These are phyloP conservation scores for Graphilbum fragrans DNA, from an alignment of 2,329 filamentous ascomycete genomes.

Conservation along the genomic window DNA sequence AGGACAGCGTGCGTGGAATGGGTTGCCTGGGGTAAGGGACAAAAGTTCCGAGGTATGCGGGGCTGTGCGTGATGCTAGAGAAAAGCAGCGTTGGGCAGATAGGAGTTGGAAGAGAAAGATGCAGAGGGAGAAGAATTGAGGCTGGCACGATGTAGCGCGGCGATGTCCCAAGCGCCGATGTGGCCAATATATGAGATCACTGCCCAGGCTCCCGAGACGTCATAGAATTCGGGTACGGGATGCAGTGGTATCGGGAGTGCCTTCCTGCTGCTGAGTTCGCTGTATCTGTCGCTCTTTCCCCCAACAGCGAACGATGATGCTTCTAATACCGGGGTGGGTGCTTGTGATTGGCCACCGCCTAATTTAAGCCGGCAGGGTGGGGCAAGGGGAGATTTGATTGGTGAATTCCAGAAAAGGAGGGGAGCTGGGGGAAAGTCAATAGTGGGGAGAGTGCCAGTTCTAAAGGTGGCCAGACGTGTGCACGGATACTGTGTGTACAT, in stretches of 20 bases:
- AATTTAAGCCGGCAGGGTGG: neutral
- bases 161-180: no score
- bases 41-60: neutral
- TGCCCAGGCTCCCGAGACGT: no score
- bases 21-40: neutral
- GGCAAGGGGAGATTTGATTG: neutral
- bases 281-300: conserved; percentile 11
- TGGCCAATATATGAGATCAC: no score
- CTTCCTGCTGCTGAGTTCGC: conserved; percentile 1
- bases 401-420: neutral
- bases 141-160: no score
- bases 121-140: no score
- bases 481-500: neutral
- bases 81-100: neutral
- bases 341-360: neutral
- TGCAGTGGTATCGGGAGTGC: neutral
- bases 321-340: neutral
- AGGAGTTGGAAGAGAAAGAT: neutral
- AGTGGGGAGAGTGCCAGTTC: neutral
- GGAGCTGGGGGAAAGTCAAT: neutral
- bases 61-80: neutral
- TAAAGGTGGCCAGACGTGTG: neutral
- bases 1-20: no score
- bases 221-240: neutral
- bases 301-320: neutral